phyloP scores from a whole-genome alignment of 2,329 filamentous ascomycete genomes.

The Bipolaris oryzae region DNA sequence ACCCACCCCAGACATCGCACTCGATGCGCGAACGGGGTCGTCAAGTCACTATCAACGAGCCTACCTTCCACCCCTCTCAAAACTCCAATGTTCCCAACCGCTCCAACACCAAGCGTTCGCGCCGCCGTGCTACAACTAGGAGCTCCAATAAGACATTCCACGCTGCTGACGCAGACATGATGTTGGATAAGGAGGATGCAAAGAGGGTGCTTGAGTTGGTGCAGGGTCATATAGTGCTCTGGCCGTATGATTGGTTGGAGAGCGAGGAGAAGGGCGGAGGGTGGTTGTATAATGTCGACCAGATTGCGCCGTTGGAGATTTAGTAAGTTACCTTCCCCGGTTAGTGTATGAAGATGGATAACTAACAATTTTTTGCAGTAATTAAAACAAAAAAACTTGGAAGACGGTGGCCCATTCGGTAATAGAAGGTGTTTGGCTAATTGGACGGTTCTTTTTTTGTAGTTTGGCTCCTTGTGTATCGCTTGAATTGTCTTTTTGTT shows the following conservation, averaged over 20 bases:
- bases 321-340: slow-evolving; percentile 56
- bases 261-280: slow-evolving; percentile 91
- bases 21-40: slow-evolving; percentile 31
- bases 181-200: slow-evolving; percentile 75
- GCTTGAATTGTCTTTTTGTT: neutral
- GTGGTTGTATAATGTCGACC: slow-evolving; percentile 96
- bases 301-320: slow-evolving; percentile 94
- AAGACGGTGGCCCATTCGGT: neutral
- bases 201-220: slow-evolving; percentile 81
- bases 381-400: neutral
- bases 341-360: too few species aligned
- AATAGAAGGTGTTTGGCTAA: neutral
- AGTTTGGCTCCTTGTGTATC: neutral
- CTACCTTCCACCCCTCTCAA: slow-evolving; percentile 15
- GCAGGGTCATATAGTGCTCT: slow-evolving; percentile 87
- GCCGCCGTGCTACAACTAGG: slow-evolving; percentile 73
- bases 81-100: slow-evolving; percentile 15
- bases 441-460: neutral
- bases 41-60: slow-evolving; percentile 47
- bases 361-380: neutral
- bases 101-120: slow-evolving; percentile 48
- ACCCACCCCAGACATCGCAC: slow-evolving; percentile 9
- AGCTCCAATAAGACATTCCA: slow-evolving; percentile 68
- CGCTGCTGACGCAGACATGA: slow-evolving; percentile 67
- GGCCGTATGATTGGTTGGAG: slow-evolving; percentile 88